Conservation (phyloP, 2,329 filamentous ascomycete genomes). For the Aureobasidium sp. region DNA sequence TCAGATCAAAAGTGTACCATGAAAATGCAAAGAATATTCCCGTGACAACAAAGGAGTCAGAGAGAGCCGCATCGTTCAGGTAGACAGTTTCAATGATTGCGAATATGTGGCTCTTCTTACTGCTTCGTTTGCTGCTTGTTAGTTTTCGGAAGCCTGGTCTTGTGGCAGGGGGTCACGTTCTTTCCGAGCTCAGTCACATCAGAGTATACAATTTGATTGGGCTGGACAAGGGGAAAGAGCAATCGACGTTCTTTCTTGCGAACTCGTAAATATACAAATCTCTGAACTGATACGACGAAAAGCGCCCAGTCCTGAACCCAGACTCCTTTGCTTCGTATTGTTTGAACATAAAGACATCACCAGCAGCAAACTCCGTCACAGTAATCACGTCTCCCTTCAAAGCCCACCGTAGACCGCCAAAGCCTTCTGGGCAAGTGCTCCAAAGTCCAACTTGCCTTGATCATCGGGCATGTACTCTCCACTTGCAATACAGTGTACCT, state of each 20-base stretch:
- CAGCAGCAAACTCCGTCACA: background rate
- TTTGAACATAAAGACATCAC: background rate
- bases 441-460: conserved; percentile 38
- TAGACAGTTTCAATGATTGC: no score
- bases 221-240: background rate
- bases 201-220: background rate
- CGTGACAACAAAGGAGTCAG: no score
- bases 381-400: background rate
- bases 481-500: conserved; percentile 85
- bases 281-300: background rate
- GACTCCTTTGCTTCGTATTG: background rate
- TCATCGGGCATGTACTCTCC: conserved; percentile 57
- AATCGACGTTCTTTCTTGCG: background rate
- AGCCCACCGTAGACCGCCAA: conserved; percentile 19
- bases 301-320: background rate
- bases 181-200: background rate
- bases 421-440: conserved; percentile 30
- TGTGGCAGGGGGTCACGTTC: background rate
- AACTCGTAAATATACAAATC: background rate
- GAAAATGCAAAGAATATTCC: no score
- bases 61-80: no score
- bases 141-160: no score
- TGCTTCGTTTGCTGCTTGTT: no score
- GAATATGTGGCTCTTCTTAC: no score
- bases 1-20: no score